Conservation (phyloP, 2,329 filamentous ascomycete genomes). For the Phialophora macrospora region DNA sequence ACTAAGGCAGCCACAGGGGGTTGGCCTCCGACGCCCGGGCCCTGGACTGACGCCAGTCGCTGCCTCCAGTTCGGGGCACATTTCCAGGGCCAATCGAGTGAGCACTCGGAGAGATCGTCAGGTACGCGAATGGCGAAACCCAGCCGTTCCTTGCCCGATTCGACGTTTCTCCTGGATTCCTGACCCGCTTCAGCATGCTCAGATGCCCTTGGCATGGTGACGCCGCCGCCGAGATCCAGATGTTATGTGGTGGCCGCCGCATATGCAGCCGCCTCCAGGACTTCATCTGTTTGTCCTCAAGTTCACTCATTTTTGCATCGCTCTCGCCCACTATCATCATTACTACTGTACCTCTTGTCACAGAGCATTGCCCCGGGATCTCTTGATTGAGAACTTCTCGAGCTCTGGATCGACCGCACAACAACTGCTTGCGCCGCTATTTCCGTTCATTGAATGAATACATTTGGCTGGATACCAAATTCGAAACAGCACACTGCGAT, state of each 20-base stretch:
- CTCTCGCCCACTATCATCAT: neutral
- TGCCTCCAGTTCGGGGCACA: slow-evolving; percentile 24
- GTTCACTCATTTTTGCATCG: slow-evolving; percentile 5
- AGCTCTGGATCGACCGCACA: slow-evolving; percentile 6
- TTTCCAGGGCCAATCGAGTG: slow-evolving; percentile 29
- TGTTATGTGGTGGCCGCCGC: slow-evolving; percentile 9
- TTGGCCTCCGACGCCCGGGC: neutral
- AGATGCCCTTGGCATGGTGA: slow-evolving; percentile 29
- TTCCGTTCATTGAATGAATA: slow-evolving; percentile 16
- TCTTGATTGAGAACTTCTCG: slow-evolving; percentile 38
- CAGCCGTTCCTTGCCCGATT: slow-evolving; percentile 13
- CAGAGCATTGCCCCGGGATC: slow-evolving; percentile 27
- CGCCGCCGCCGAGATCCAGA: slow-evolving; percentile 7
- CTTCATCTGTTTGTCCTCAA: slow-evolving; percentile 5
- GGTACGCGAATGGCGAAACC: slow-evolving; percentile 28
- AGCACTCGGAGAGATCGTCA: slow-evolving; percentile 31
- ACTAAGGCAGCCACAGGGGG: slow-evolving; percentile 14
- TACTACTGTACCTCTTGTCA: slow-evolving; percentile 10
- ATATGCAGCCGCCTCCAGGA: slow-evolving; percentile 5
- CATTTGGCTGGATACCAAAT: slow-evolving; percentile 29
- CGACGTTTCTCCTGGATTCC: slow-evolving; percentile 12
- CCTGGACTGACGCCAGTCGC: slow-evolving; percentile 12
- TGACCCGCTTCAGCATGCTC: slow-evolving; percentile 3
- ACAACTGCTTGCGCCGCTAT: slow-evolving; percentile 17
- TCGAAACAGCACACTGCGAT: slow-evolving; percentile 14